phyloP scores from a whole-genome alignment of 176 grass and related monocot species.

The Oryza australiensis region DNA sequence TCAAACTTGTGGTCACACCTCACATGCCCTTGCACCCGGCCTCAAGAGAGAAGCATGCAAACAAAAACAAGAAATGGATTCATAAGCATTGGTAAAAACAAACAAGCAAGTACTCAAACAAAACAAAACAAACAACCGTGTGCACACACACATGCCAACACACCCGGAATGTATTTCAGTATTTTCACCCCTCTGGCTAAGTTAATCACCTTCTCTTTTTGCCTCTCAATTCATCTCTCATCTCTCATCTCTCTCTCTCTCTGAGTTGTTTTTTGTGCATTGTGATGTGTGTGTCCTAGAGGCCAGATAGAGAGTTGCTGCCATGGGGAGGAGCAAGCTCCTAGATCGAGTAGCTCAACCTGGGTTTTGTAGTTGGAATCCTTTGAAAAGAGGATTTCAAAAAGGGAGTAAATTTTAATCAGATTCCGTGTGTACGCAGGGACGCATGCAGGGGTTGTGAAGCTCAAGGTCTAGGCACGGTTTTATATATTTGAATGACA shows the following conservation, averaged over 20 bases:
- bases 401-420: background rate
- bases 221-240: too few relatives aligned
- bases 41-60: background rate
- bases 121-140: background rate
- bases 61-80: background rate
- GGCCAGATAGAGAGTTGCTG: background rate
- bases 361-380: background rate
- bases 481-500: background rate
- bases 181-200: background rate
- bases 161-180: background rate
- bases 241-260: background rate
- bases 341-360: slow-evolving; percentile 8
- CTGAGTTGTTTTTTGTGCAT: background rate
- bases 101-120: background rate
- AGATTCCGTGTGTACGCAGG: slow-evolving; percentile 19
- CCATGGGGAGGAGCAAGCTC: slow-evolving; percentile 16
- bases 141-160: too few relatives aligned
- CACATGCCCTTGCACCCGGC: slow-evolving; percentile 16
- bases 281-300: slow-evolving; percentile 26
- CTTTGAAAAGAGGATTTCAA: slow-evolving; percentile 1
- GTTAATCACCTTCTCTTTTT: too few relatives aligned
- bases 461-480: background rate
- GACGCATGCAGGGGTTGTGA: background rate
- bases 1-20: background rate
- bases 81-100: slow-evolving; percentile 13